Conservation (phyloP, 2,329 filamentous ascomycete species). For the Trichophyton schoenleinii region DNA sequence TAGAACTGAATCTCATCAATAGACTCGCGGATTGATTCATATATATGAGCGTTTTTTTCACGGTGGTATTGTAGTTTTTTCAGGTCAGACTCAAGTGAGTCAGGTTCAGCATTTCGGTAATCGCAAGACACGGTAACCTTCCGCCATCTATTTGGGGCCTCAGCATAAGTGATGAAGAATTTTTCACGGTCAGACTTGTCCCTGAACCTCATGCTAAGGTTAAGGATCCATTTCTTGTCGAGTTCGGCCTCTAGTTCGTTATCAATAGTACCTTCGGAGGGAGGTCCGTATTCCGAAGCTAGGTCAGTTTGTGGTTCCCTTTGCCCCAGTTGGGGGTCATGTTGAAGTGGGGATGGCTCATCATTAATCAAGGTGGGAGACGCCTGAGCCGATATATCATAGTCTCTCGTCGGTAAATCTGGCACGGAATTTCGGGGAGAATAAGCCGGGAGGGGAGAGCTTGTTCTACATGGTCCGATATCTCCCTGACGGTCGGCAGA, state of each 20-base stretch:
- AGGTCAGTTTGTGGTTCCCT: neutral
- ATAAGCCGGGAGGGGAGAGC: slow-evolving; percentile 26
- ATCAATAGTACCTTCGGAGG: slow-evolving; percentile 19
- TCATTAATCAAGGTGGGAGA: neutral
- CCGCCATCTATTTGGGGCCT: slow-evolving; percentile 65
- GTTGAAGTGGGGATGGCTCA: neutral
- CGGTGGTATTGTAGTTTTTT: slow-evolving; percentile 66
- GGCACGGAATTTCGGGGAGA: slow-evolving; percentile 29
- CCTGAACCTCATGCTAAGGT: slow-evolving; percentile 95
- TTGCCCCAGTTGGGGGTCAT: neutral
- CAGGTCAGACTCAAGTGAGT: slow-evolving; percentile 77
- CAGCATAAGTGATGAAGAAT: slow-evolving; percentile 91
- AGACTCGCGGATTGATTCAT: slow-evolving; percentile 86
- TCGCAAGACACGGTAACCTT: slow-evolving; percentile 88
- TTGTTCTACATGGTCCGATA: slow-evolving; percentile 33
- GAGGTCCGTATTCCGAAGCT: slow-evolving; percentile 15
- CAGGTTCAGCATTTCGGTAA: slow-evolving; percentile 65
- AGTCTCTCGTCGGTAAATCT: slow-evolving; percentile 28
- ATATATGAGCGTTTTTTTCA: slow-evolving; percentile 86
- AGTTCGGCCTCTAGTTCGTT: slow-evolving; percentile 45
- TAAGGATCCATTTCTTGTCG: slow-evolving; percentile 84
- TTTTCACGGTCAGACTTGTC: slow-evolving; percentile 90
- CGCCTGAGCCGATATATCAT: neutral
- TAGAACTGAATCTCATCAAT: slow-evolving; percentile 92
- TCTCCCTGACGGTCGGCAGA: slow-evolving; percentile 42